Evolutionary conservation across 306 rosid genomes (phyloP).

Genomic region (Quercus dentata): DNA sequence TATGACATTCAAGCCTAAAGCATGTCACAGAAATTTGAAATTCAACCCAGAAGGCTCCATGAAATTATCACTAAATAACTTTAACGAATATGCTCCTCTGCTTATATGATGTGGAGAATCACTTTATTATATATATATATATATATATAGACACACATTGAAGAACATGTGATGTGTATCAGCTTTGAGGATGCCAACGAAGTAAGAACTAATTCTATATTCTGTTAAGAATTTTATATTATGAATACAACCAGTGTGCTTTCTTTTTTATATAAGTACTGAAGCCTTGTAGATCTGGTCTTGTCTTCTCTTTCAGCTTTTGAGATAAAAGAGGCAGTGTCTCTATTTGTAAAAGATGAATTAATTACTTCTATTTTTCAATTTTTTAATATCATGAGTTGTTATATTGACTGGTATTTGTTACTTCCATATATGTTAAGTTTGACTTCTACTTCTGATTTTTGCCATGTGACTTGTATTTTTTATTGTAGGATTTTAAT

Average conservation of each 20-base stretch:
- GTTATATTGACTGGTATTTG: neutral
- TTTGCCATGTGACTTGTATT: neutral
- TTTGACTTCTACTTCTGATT: neutral
- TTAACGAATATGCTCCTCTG: no score
- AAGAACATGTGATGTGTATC: neutral
- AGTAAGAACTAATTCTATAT: neutral
- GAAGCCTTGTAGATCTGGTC: neutral
- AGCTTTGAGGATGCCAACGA: neutral
- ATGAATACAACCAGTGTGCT: neutral
- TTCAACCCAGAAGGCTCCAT: no score
- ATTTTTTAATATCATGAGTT: neutral
- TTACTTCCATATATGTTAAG: neutral
- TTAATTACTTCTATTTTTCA: slow-evolving; percentile 10
- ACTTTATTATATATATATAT: no score
- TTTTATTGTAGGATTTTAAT: slow-evolving; percentile 63
- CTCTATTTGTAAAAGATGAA: neutral
- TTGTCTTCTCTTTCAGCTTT: slow-evolving; percentile 14
- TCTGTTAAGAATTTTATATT: neutral
- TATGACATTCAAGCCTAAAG: no score
- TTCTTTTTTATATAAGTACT: neutral
- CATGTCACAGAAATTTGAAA: no score
- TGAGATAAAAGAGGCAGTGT: neutral
- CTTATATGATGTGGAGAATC: no score
- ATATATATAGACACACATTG: neutral
- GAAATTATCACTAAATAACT: no score